phyloP scores from a whole-genome alignment of 495 filamentous ascomycete species.

The Glarea lozoyensis region DNA sequence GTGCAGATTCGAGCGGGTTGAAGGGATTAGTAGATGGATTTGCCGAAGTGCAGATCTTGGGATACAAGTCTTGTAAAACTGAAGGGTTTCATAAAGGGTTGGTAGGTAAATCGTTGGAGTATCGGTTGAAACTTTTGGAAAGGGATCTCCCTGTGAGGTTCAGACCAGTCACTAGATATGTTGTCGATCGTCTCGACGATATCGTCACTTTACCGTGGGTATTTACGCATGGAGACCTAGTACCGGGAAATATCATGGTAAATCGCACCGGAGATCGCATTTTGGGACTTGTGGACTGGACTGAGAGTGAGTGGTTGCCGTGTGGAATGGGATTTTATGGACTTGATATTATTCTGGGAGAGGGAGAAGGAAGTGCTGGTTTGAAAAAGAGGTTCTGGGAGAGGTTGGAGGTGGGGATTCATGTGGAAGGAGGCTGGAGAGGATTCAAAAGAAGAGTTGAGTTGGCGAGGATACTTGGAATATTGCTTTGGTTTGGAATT shows the following conservation, averaged over 20 bases:
- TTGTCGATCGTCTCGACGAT: constrained; percentile 24
- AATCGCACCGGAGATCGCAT: constrained; percentile 24
- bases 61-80: too few relatives aligned
- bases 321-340: constrained; percentile 49
- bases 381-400: constrained; percentile 40
- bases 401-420: constrained; percentile 27
- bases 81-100: constrained; percentile 11
- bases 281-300: constrained; percentile 50
- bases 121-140: constrained; percentile 29
- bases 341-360: constrained; percentile 44
- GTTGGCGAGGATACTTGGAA: constrained; percentile 37
- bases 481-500: constrained; percentile 51
- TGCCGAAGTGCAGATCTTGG: too few relatives aligned
- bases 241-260: constrained; percentile 46
- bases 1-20: too few relatives aligned
- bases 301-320: constrained; percentile 47
- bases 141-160: constrained; percentile 30
- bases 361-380: constrained; percentile 21
- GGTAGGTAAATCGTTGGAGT: constrained; percentile 27
- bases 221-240: constrained; percentile 48
- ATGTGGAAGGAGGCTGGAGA: constrained; percentile 22
- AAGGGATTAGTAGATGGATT: too few relatives aligned
- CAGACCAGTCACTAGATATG: constrained; percentile 19
- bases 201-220: constrained; percentile 39
- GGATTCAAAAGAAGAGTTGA: constrained; percentile 24